phyloP scores from a whole-genome alignment of 495 filamentous ascomycete genomes.

The Aspergillus indologenus region DNA sequence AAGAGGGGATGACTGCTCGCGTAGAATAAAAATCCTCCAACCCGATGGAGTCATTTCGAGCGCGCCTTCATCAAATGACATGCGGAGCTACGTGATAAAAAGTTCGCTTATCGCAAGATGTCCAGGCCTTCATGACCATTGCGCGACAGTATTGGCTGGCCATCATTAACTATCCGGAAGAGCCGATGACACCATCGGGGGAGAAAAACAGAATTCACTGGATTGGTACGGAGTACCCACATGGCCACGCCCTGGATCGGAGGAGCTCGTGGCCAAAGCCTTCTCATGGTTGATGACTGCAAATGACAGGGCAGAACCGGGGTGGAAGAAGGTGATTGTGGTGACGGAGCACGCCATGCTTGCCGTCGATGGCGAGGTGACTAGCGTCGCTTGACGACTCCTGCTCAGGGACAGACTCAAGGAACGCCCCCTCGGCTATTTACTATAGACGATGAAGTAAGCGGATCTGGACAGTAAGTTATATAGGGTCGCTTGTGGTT shows the following conservation, averaged over 20 bases:
- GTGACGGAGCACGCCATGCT: slow-evolving; percentile 5
- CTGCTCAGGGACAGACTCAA: background rate
- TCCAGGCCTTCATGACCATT: background rate
- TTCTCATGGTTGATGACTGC: background rate
- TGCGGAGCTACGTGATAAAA: background rate
- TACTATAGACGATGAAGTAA: background rate
- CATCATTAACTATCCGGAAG: background rate
- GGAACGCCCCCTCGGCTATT: background rate
- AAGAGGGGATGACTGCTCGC: background rate
- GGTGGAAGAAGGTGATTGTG: background rate
- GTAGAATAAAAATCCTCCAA: background rate
- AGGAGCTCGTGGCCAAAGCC: background rate
- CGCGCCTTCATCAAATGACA: background rate
- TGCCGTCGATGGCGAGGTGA: background rate
- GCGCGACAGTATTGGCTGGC: slow-evolving; percentile 1
- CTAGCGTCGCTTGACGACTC: background rate
- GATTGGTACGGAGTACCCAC: background rate
- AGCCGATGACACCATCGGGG: slow-evolving; percentile 7
- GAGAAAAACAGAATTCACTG: background rate
- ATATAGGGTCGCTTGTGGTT: background rate
- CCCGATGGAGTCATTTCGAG: background rate
- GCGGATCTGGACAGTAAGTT: too few relatives aligned
- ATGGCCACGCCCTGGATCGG: background rate
- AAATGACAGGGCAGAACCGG: background rate
- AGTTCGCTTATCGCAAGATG: background rate